phyloP scores from a whole-genome alignment of 768 basidiomycete genomes.

The Calocybe gangraenosa region DNA sequence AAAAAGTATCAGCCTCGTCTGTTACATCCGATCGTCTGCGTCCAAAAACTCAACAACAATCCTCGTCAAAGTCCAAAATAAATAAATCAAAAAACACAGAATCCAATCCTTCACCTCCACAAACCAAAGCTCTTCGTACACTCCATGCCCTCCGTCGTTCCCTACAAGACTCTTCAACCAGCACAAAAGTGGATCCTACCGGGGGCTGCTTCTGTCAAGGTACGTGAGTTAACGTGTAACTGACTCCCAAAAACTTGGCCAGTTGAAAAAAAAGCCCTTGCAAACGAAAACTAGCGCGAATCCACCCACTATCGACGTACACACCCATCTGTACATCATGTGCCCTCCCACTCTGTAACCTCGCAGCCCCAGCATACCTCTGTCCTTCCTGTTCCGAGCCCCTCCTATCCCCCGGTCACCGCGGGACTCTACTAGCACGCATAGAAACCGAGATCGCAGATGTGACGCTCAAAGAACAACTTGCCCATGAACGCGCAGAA shows the following conservation, averaged over 20 bases:
- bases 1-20: slow-evolving; percentile 31
- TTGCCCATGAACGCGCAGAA: slow-evolving; percentile 39
- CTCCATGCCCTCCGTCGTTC: slow-evolving; percentile 46
- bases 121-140: slow-evolving; percentile 43
- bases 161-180: slow-evolving; percentile 26
- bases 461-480: slow-evolving; percentile 43
- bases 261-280: neutral
- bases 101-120: slow-evolving; percentile 28
- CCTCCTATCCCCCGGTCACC: slow-evolving; percentile 31
- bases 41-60: slow-evolving; percentile 19
- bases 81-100: slow-evolving; percentile 32
- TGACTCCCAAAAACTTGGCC: neutral
- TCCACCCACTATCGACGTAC: slow-evolving; percentile 55
- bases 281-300: slow-evolving; percentile 37
- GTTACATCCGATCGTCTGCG: slow-evolving; percentile 55
- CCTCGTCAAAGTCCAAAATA: slow-evolving; percentile 27
- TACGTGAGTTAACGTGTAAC: too few species aligned
- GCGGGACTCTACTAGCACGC: slow-evolving; percentile 32
- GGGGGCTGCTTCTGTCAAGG: slow-evolving; percentile 74
- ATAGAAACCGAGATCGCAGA: slow-evolving; percentile 41
- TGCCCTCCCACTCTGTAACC: slow-evolving; percentile 57
- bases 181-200: slow-evolving; percentile 42
- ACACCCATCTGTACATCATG: slow-evolving; percentile 52
- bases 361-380: slow-evolving; percentile 49
- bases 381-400: slow-evolving; percentile 50